Percentiles rank a stretch among this genome's conserved stretches.
Conservation (phyloP, 1,284 basidiomycete genomes). For the Pyrrhoderma lamaoense region DNA sequence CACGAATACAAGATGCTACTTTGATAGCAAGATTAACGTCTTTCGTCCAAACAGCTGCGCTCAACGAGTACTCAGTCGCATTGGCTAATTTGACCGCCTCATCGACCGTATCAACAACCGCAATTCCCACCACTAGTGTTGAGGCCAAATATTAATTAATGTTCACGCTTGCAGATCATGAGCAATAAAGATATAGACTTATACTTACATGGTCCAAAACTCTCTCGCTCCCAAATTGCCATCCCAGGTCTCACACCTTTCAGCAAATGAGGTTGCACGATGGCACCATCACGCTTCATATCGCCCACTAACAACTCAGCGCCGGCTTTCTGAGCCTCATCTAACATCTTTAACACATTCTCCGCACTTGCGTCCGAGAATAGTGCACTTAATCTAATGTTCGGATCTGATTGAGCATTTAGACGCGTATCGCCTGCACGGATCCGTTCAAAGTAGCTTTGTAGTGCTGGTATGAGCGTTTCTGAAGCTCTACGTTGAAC, state of each 20-base stretch:
- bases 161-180: slow-evolving; percentile 11
- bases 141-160: not conserved
- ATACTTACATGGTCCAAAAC: slow-evolving; percentile 48
- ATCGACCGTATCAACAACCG: slow-evolving; percentile 41
- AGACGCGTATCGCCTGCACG: slow-evolving; percentile 31
- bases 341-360: slow-evolving; percentile 40
- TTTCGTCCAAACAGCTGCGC: slow-evolving; percentile 46
- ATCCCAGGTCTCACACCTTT: slow-evolving; percentile 42
- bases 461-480: slow-evolving; percentile 31
- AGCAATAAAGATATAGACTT: slow-evolving; percentile 17
- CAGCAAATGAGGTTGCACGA: slow-evolving; percentile 51
- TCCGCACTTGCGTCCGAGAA: slow-evolving; percentile 46
- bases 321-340: slow-evolving; percentile 45
- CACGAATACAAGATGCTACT: slow-evolving; percentile 42
- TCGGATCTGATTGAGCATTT: slow-evolving; percentile 14
- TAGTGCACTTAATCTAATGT: slow-evolving; percentile 31
- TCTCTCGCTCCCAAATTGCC: slow-evolving; percentile 47
- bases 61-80: slow-evolving; percentile 46
- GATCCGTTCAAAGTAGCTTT: slow-evolving; percentile 28
- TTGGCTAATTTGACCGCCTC: slow-evolving; percentile 51
- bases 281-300: slow-evolving; percentile 31
- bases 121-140: slow-evolving; percentile 38
- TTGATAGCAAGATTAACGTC: slow-evolving; percentile 41
- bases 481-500: slow-evolving; percentile 40
- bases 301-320: slow-evolving; percentile 48